Evolutionary conservation across 108 stramenopile genomes (phyloP), one percentile per base, ranked within the genome.

Genomic region (Parietichytrium sp.): DNA sequence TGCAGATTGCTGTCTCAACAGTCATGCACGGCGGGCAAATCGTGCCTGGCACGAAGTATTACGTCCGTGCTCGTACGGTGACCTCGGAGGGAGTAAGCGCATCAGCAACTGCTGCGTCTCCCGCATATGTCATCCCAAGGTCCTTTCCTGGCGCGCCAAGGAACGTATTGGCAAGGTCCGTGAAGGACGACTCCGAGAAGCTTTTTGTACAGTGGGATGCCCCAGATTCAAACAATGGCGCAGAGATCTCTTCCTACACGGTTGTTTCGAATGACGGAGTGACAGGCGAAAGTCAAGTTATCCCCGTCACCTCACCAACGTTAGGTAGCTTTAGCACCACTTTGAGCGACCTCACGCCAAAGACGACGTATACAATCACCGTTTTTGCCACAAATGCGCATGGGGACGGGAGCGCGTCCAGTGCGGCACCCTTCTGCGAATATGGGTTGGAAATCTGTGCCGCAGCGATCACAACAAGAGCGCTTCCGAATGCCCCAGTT

Each of bases 11-110:
- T 25, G 61, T 2, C 10, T 16, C 2, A n/a, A 72, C 61, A n/a
- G 8, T 0, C 1, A 10, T 72, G 3, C 15, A 72, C 20, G 61
- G 61, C 1, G 61, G 61, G 10, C 38, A 33, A 23, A 45, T 90
- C 30, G n/a, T 20, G 7, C 47, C 89, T 30, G 92, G 88, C 6
- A 53, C 38, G 33, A 33, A 79, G 12, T 93, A 92, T 84, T 90
- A 87, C 54, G 88, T 93, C 53, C 88, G 93, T 3, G 90, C 93
- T n/a, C 83, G 83, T 4, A 88, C 93, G 4, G 83, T 85, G 48
- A 94, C 92, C 55, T 80, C 82, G 45, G 84, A 83, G 54, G 87
- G 87, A 48, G 54, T 77, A 85, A 90, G 48, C 82, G 84, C 15
- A n/a, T n/a, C n/a, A 87, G 89, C 12, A 55, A 54, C 54, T 23